Evolutionary conservation across 192 early-diverging fungal genomes (phyloP), one percentile per base, ranked within the genome.

Genomic region (Linnemannia schmuckeri): DNA sequence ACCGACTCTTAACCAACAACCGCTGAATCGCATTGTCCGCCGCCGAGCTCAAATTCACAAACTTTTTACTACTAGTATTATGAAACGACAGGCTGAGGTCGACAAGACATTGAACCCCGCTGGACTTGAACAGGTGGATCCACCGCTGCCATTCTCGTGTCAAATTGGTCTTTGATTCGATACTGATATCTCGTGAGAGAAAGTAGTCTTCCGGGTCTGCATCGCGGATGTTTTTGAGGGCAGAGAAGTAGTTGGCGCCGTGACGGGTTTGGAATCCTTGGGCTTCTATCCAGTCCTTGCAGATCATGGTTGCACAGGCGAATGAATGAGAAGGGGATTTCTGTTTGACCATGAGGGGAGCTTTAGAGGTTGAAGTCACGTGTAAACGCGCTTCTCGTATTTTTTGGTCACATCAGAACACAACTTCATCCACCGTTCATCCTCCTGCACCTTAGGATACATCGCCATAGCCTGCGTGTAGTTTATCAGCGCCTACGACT

Each of bases 51-150:
- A 66, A 15, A 30, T 35, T 66, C 30, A 15, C 13, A 33, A 15
- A 3, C 4, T 30, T 30, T 0, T 54, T 54, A 18, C 10, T 18
- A 4, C 9, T 66, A 13, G 33, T 66, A 2, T 66, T 61, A 10
- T 61, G 57, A 3, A 27, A 24, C 3, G 61, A 66, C 27, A 30
- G 27, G 10, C 27, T 33, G n/a, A 66, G 61, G 33, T 66, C 61
- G 12, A 30, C 61, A 24, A 66, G 30, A 15, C 61, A 66, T 33
- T 66, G 61, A 66, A 66, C 61, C 10, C 61, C 61, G 61, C 61
- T 66, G 61, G 24, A n/a, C 61, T 66, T 66, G 61, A 66, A 66
- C 30, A 66, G 27, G 61, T 66, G 61, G 27, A 66, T 66, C 61
- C 61, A 66, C 12, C 61, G 61, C 30, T 66, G 61, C 61, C 61